Conservation (phyloP, 306 rosid species). For the Clitoria ternatea region DNA sequence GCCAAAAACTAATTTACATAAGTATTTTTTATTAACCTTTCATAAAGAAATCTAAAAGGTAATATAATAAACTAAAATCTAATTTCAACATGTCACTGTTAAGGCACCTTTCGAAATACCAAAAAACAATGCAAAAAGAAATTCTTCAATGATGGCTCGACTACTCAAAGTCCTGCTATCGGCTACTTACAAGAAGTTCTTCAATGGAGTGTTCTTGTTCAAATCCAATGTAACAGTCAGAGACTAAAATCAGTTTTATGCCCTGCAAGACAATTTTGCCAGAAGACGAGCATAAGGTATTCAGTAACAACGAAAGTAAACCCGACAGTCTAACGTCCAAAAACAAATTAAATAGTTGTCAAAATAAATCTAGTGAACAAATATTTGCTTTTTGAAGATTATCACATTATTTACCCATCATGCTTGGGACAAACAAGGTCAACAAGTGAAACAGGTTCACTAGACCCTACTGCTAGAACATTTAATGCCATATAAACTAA, state of each 20-base stretch:
- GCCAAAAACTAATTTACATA: no score
- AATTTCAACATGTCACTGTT: no score
- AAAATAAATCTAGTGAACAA: slow-evolving; percentile 2
- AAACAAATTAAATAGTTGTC: not conserved
- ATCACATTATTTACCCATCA: not conserved
- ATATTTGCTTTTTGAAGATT: not conserved
- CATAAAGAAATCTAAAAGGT: no score
- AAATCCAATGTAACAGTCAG: slow-evolving; percentile 90
- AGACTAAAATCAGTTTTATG: slow-evolving; percentile 65
- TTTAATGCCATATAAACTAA: not conserved
- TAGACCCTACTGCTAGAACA: not conserved
- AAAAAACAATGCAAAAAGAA: no score
- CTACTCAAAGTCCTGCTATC: not conserved
- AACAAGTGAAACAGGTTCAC: not conserved
- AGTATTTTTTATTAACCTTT: no score
- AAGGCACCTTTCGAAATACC: not conserved
- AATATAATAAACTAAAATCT: no score
- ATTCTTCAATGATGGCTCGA: not conserved
- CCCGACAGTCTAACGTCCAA: not conserved
- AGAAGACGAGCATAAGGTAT: not conserved
- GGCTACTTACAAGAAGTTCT: slow-evolving; percentile 1
- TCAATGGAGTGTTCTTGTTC: slow-evolving; percentile 73
- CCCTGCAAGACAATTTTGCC: slow-evolving; percentile 44
- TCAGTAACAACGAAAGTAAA: slow-evolving; percentile 1
- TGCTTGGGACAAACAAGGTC: not conserved